Conservation (phyloP, 2,329 filamentous ascomycete genomes). For the Arthrobotrys musiformis region DNA sequence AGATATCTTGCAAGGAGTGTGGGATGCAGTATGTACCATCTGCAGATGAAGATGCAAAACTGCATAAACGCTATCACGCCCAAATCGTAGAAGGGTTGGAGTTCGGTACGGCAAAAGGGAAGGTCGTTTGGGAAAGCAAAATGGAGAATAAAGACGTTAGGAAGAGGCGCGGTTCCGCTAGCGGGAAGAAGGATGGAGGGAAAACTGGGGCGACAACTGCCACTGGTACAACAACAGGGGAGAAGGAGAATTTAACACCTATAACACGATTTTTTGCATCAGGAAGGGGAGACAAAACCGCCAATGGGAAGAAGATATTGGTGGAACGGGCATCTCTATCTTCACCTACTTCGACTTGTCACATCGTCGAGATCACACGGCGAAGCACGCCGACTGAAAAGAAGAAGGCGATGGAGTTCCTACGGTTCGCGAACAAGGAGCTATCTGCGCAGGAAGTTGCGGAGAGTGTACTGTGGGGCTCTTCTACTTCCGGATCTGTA, state of each 20-base stretch:
- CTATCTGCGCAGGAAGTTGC: conserved; percentile 70
- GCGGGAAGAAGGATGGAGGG: conserved; percentile 59
- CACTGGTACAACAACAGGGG: conserved; percentile 60
- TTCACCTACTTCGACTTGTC: conserved; percentile 56
- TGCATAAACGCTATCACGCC: conserved; percentile 74
- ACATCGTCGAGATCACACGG: conserved; percentile 70
- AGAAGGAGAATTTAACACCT: conserved; percentile 25
- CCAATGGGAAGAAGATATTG: conserved; percentile 8
- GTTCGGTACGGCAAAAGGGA: conserved; percentile 63
- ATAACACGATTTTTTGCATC: conserved; percentile 25
- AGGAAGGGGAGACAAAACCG: conserved; percentile 13
- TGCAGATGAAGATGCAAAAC: conserved; percentile 70
- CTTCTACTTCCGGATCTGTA: conserved; percentile 56
- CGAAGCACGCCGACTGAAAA: conserved; percentile 68
- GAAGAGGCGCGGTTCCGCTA: background rate
- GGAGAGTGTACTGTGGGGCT: conserved; percentile 70
- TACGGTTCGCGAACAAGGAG: conserved; percentile 73
- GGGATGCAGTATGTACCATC: conserved; percentile 76
- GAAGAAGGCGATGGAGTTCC: conserved; percentile 68
- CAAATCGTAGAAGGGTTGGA: conserved; percentile 72
- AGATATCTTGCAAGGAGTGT: conserved; percentile 68
- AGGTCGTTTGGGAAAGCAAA: conserved; percentile 37
- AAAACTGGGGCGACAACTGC: conserved; percentile 56
- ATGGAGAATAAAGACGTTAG: background rate
- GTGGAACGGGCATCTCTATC: background rate